These are phyloP conservation scores for Verticillium klebahnii DNA, from an alignment of 2,329 filamentous ascomycete species.

Conservation along the genomic window DNA sequence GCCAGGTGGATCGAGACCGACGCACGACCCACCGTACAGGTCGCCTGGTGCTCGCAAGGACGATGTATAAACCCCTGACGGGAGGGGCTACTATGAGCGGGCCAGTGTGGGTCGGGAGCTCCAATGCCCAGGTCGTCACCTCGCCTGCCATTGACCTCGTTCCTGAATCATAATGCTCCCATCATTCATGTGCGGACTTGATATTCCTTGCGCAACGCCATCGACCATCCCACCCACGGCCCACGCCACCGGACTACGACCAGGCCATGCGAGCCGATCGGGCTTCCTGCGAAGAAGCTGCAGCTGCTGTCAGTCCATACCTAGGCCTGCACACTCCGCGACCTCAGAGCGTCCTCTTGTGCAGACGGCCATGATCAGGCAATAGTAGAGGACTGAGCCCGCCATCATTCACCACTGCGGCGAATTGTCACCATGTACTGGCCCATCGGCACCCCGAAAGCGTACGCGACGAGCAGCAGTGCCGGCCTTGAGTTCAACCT, in stretches of 20 bases:
- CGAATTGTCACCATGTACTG: slow-evolving; percentile 68
- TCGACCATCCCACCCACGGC: not conserved
- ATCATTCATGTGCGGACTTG: not conserved
- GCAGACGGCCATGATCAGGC: not conserved
- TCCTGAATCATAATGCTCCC: not conserved
- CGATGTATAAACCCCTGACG: not conserved
- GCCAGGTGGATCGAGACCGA: not conserved
- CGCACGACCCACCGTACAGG: too few relatives aligned
- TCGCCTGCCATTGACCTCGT: not conserved
- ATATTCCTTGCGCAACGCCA: not conserved
- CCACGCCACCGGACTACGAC: not conserved
- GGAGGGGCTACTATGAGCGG: not conserved
- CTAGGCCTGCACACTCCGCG: not conserved
- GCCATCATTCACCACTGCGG: not conserved
- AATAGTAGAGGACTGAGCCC: not conserved
- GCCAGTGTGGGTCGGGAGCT: not conserved
- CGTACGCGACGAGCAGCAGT: slow-evolving; percentile 73
- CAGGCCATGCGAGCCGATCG: not conserved
- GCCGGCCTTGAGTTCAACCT: slow-evolving; percentile 45
- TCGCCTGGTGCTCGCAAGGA: not conserved
- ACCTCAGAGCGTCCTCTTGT: not conserved
- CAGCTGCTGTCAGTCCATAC: not conserved
- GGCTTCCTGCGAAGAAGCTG: not conserved
- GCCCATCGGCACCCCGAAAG: slow-evolving; percentile 79
- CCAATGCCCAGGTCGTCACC: not conserved